phyloP scores from a whole-genome alignment of 2,329 filamentous ascomycete species.

The Grosmannia huntii region DNA sequence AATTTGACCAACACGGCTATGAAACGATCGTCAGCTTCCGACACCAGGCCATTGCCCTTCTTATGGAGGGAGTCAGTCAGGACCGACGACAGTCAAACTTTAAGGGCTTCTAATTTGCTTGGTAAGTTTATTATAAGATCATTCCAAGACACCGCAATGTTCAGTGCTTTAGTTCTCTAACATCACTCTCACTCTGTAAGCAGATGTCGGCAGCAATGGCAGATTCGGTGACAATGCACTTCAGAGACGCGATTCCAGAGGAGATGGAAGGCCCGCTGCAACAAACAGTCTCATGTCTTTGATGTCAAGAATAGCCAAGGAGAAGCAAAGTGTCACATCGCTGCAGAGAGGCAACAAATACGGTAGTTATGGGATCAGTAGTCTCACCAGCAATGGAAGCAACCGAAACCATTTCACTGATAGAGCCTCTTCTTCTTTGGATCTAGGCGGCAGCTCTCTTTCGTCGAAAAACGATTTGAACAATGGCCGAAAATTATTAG shows the following conservation, averaged over 20 bases:
- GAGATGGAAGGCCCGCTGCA: not conserved
- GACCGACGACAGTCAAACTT: not conserved
- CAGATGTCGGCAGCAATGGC: not conserved
- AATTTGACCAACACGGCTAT: not conserved
- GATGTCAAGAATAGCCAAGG: not conserved
- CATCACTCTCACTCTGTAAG: too few species aligned
- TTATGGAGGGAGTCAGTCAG: not conserved
- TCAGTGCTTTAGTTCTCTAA: too few species aligned
- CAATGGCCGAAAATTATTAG: not conserved
- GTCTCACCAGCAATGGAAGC: not conserved
- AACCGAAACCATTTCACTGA: not conserved
- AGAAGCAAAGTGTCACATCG: not conserved
- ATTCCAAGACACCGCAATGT: not conserved
- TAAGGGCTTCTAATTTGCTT: not conserved
- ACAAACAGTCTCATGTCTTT: not conserved
- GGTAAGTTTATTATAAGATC: not conserved
- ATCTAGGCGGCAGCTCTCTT: not conserved
- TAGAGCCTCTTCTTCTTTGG: not conserved
- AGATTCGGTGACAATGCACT: not conserved
- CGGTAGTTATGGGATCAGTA: not conserved
- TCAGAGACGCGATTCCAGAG: not conserved
- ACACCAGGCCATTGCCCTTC: not conserved
- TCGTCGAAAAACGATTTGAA: not conserved
- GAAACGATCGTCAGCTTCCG: not conserved
- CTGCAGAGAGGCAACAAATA: not conserved